phyloP scores from a whole-genome alignment of 2,329 filamentous ascomycete species.

The Clarireedia sp. region DNA sequence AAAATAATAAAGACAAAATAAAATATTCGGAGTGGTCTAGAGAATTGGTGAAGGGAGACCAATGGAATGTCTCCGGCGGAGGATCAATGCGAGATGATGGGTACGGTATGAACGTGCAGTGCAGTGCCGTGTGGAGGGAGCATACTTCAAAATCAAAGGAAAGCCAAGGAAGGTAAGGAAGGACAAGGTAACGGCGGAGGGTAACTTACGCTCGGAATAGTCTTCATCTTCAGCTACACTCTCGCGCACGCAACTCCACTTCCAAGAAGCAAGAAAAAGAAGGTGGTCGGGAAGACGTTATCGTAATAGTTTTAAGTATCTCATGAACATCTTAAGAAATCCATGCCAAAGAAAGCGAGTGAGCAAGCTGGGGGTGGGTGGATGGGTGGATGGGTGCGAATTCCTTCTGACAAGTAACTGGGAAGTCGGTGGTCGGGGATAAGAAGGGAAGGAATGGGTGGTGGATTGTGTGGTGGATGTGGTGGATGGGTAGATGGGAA shows the following conservation, averaged over 20 bases:
- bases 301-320: conserved; percentile 16
- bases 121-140: no score
- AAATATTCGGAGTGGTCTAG: background rate
- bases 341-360: conserved; percentile 18
- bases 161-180: background rate
- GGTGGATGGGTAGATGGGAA: no score
- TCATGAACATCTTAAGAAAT: conserved; percentile 24
- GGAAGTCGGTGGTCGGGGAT: background rate
- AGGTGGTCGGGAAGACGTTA: conserved; percentile 4
- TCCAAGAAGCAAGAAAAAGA: conserved; percentile 11
- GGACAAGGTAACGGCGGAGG: conserved; percentile 1
- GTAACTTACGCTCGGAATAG: conserved; percentile 27
- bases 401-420: background rate
- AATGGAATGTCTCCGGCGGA: background rate
- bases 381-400: background rate
- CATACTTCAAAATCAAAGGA: background rate
- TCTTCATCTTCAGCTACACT: conserved; percentile 23
- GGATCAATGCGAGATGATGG: background rate
- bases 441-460: conserved; percentile 6
- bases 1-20: background rate
- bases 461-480: background rate
- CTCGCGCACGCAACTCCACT: no score
- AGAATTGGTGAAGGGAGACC: conserved; percentile 1
- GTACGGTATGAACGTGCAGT: background rate
- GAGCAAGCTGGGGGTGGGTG: background rate